A percentile compares a stretch with the other conserved stretches of the same genome.
phyloP scores from a whole-genome alignment of 2,329 filamentous ascomycete genomes.

The Pseudogymnoascus sp. region DNA sequence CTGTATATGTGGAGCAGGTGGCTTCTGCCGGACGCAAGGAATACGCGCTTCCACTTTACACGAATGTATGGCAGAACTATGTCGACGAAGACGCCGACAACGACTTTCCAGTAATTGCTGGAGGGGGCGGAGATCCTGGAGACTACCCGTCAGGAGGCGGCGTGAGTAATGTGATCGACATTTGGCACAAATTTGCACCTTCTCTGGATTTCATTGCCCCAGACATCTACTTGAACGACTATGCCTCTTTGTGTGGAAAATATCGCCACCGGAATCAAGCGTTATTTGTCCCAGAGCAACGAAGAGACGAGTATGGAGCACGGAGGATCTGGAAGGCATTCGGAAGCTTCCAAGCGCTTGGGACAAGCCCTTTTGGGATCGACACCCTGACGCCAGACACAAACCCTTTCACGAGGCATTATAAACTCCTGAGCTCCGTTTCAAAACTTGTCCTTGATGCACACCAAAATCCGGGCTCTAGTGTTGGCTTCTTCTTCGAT shows the following conservation, averaged over 20 bases:
- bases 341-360: slow-evolving; percentile 29
- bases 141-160: slow-evolving; percentile 41
- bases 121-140: slow-evolving; percentile 35
- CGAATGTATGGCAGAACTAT: slow-evolving; percentile 40
- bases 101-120: slow-evolving; percentile 31
- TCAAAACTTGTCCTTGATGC: neutral
- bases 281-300: slow-evolving; percentile 41
- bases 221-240: slow-evolving; percentile 41
- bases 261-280: slow-evolving; percentile 36
- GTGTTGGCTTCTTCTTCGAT: slow-evolving; percentile 37
- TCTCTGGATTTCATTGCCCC: slow-evolving; percentile 39
- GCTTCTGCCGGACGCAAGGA: slow-evolving; percentile 33
- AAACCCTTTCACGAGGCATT: neutral
- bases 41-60: slow-evolving; percentile 36
- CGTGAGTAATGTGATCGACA: slow-evolving; percentile 34
- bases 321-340: slow-evolving; percentile 32
- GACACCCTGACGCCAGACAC: slow-evolving; percentile 29
- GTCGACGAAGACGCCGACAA: slow-evolving; percentile 27
- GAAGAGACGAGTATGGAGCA: slow-evolving; percentile 36
- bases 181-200: slow-evolving; percentile 37
- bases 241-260: slow-evolving; percentile 31
- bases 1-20: slow-evolving; percentile 34
- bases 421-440: neutral
- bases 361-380: slow-evolving; percentile 33
- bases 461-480: slow-evolving; percentile 19